phyloP scores from a whole-genome alignment of 495 filamentous ascomycete genomes.

The Bryoglossum gracile region DNA sequence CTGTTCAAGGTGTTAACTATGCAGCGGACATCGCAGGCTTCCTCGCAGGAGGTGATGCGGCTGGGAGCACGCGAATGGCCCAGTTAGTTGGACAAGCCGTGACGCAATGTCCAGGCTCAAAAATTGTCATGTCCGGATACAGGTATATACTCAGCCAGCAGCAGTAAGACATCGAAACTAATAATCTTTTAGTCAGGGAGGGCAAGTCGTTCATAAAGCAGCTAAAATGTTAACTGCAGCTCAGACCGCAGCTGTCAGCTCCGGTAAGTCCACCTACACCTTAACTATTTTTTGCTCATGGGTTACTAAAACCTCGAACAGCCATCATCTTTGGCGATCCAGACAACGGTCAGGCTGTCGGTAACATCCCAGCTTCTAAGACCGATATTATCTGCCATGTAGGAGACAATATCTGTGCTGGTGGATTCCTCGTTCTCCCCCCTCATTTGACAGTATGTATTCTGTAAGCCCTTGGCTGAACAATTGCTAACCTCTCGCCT shows the following conservation, averaged over 20 bases:
- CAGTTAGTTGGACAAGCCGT: conserved; percentile 9
- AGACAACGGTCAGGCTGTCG: conserved; percentile 27
- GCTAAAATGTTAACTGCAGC: conserved; percentile 22
- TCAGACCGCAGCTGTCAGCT: conserved; percentile 13
- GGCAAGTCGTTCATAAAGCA: conserved; percentile 29
- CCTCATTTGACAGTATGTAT: too few species aligned
- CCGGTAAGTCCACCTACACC: conserved; percentile 8
- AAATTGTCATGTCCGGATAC: conserved; percentile 26
- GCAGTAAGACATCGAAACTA: not conserved
- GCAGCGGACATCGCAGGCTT: conserved; percentile 31
- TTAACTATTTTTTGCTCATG: not conserved
- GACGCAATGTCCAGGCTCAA: conserved; percentile 24
- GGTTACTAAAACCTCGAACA: conserved; percentile 10
- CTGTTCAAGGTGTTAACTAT: conserved; percentile 37
- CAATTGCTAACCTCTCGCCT: too few species aligned
- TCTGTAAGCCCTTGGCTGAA: too few species aligned
- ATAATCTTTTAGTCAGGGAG: conserved; percentile 23
- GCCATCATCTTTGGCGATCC: conserved; percentile 35
- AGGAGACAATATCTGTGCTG: conserved; percentile 32
- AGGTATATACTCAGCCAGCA: not conserved
- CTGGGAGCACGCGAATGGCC: conserved; percentile 26
- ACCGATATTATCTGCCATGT: conserved; percentile 29
- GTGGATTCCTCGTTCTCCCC: conserved; percentile 36
- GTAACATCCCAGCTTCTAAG: conserved; percentile 23
- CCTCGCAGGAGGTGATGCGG: conserved; percentile 30